phyloP scores from a whole-genome alignment of 768 basidiomycete genomes.

The Mycena filopes region DNA sequence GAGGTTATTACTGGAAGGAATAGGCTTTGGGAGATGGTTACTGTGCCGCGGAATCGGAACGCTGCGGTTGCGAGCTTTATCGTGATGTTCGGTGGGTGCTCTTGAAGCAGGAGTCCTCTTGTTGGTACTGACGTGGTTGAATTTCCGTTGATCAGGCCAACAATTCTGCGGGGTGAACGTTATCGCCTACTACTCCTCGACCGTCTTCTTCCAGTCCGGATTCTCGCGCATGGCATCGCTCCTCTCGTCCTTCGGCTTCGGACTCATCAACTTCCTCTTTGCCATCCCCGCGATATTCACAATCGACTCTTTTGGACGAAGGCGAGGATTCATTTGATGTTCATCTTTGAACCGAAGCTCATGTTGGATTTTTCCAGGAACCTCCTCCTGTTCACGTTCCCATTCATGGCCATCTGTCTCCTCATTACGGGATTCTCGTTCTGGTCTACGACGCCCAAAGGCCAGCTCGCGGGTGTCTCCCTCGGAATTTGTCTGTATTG shows the following conservation, averaged over 20 bases:
- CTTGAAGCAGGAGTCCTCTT: too few species aligned
- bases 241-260: constrained; percentile 68
- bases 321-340: neutral
- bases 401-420: constrained; percentile 70
- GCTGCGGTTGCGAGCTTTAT: constrained; percentile 68
- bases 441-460: constrained; percentile 37
- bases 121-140: too few species aligned
- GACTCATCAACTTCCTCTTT: constrained; percentile 57
- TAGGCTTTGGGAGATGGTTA: constrained; percentile 68
- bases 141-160: too few species aligned
- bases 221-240: constrained; percentile 63
- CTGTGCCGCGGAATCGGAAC: constrained; percentile 71
- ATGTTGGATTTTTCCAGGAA: constrained; percentile 44
- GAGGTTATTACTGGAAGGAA: constrained; percentile 37
- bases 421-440: constrained; percentile 71
- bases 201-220: constrained; percentile 65
- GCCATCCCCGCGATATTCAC: constrained; percentile 64
- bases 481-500: constrained; percentile 29
- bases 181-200: constrained; percentile 74
- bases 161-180: constrained; percentile 52
- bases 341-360: too few species aligned
- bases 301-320: constrained; percentile 73
- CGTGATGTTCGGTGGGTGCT: constrained; percentile 63
- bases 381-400: constrained; percentile 71
- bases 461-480: constrained; percentile 19